Percentiles rank a stretch among this genome's conserved stretches.
Conservation (phyloP, 164 flowering plant genomes). For the Litsea cubeba region DNA sequence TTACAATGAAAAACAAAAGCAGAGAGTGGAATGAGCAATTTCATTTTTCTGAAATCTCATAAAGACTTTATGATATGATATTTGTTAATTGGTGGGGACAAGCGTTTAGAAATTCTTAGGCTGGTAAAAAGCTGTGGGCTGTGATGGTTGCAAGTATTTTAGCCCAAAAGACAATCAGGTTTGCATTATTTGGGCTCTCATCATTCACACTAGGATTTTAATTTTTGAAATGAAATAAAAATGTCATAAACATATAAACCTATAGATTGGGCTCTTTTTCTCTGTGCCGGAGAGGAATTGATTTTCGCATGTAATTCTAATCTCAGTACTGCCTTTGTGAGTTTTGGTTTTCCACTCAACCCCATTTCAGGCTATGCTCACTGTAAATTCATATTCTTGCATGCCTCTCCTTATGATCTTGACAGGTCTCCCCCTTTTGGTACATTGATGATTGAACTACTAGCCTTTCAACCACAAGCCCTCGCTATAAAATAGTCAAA, state of each 20-base stretch:
- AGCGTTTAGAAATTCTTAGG: neutral
- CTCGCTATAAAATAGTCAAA: neutral
- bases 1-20: neutral
- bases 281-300: too few species aligned
- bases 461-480: neutral
- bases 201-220: neutral
- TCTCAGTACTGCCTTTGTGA: too few species aligned
- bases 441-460: too few species aligned
- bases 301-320: too few species aligned
- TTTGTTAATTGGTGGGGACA: neutral
- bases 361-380: too few species aligned
- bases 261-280: neutral
- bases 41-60: neutral
- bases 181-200: neutral
- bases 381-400: too few species aligned
- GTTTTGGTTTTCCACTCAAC: too few species aligned
- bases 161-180: neutral
- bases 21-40: neutral
- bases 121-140: too few species aligned
- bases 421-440: too few species aligned
- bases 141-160: neutral
- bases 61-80: neutral
- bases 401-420: too few species aligned
- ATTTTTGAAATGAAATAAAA: neutral
- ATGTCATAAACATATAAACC: neutral